Percentiles rank a stretch among this genome's conserved stretches.
Evolutionary conservation across 768 basidiomycete species (phyloP).

Genomic region (Dentipellis fragilis): DNA sequence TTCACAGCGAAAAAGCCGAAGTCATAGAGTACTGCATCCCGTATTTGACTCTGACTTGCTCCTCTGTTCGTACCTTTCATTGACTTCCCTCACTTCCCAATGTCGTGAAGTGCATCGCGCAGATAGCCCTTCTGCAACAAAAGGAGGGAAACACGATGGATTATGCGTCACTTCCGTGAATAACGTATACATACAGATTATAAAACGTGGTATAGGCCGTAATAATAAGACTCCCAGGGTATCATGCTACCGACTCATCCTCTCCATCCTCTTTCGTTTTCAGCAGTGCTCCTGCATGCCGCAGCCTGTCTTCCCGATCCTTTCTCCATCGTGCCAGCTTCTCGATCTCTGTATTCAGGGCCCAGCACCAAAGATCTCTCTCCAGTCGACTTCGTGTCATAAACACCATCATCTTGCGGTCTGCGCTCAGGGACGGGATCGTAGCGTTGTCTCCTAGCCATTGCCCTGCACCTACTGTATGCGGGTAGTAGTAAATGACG

Average conservation of each 20-base stretch:
- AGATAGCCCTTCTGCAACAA: no score
- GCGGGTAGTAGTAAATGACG: slow-evolving; percentile 59
- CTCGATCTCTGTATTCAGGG: slow-evolving; percentile 85
- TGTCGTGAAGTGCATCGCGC: no score
- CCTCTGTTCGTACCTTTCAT: no score
- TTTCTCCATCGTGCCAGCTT: slow-evolving; percentile 52
- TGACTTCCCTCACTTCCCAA: no score
- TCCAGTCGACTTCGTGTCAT: slow-evolving; percentile 78
- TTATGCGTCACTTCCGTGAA: no score
- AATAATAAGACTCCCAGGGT: no score
- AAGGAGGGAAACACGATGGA: no score
- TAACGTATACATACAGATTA: no score
- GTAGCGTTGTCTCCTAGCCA: slow-evolving; percentile 14
- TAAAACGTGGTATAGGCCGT: no score
- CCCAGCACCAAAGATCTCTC: slow-evolving; percentile 93
- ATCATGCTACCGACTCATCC: no score
- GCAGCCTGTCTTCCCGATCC: slow-evolving; percentile 55
- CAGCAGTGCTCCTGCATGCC: slow-evolving; percentile 50
- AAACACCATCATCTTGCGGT: slow-evolving; percentile 54
- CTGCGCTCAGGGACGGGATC: slow-evolving; percentile 44
- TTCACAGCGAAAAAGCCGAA: slow-evolving; percentile 73
- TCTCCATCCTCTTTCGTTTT: no score
- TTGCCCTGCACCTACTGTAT: slow-evolving; percentile 9
- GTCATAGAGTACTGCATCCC: slow-evolving; percentile 21
- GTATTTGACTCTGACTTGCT: no score